Evolutionary conservation across 2,329 filamentous ascomycete genomes (phyloP), one percentile per base, ranked within the genome.

Genomic region (Alternaria sp.): DNA sequence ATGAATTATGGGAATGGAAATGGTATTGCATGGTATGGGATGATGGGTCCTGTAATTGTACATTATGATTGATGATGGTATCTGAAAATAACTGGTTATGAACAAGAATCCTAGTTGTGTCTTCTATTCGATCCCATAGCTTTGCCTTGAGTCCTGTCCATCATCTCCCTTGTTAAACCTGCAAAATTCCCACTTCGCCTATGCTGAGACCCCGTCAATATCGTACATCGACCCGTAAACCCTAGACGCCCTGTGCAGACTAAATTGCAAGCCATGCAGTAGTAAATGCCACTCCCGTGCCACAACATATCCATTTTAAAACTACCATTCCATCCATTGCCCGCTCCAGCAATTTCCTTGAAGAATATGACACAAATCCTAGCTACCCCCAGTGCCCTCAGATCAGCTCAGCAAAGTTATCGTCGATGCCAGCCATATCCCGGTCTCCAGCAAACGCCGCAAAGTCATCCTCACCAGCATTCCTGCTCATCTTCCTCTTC

Each of bases 401-500:
- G 23, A 79, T 78, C 77, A 90, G 81, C 64, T 87, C 86, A 10
- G 86, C 86, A 51, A 90, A 85, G 75, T 89, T 87, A 8, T 84
- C 86, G 73, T 90, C 88, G 67, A 90, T 80, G 19, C 86, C 87
- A 12, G 81, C 82, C 80, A 86, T 84, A 26, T 83, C 84, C 68
- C 86, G 83, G 45, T 85, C 86, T 9, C 77, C 78, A 10, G 71
- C 76, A 65, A 80, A 80, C 1, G 74, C 79, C 17, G 77, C 77
- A 67, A 78, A 79, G 50, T 81, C 79, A 54, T 81, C 78, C 52
- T 80, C 78, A 0, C 66, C 69, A 7, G 70, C 68, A 54, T 69
- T 77, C 15, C 70, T 56, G 15, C 74, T 78, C 71, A 77, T 73
- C 69, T 80, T 80, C 65, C 80, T 69, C 73, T 79, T 80, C 72